phyloP scores from a whole-genome alignment of 1,284 basidiomycete species.

The Xerocomus amazonicus region DNA sequence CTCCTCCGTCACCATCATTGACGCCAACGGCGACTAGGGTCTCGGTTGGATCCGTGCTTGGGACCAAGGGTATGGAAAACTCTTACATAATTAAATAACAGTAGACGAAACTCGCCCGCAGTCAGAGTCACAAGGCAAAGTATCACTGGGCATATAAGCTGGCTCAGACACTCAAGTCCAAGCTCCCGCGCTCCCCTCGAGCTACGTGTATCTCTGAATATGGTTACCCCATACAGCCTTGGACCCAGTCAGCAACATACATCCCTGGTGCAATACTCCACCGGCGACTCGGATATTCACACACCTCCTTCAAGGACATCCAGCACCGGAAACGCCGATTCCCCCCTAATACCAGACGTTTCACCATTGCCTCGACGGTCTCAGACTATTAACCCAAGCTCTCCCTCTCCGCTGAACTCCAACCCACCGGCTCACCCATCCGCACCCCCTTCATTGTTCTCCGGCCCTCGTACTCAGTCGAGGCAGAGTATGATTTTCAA shows the following conservation, averaged over 20 bases:
- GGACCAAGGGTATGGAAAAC: not conserved
- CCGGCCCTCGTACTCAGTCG: slow-evolving; percentile 31
- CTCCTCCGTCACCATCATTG: too few species aligned
- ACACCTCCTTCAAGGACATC: slow-evolving; percentile 19
- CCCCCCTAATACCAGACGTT: slow-evolving; percentile 15
- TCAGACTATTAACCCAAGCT: slow-evolving; percentile 29
- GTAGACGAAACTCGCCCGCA: slow-evolving; percentile 6
- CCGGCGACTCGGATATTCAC: slow-evolving; percentile 12
- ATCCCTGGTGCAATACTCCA: not conserved
- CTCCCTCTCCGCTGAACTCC: slow-evolving; percentile 50
- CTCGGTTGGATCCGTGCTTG: too few species aligned
- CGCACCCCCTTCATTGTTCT: slow-evolving; percentile 14
- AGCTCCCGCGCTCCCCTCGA: not conserved
- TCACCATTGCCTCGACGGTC: slow-evolving; percentile 30
- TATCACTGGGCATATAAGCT: slow-evolving; percentile 2
- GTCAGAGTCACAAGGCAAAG: slow-evolving; percentile 2
- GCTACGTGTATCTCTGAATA: slow-evolving; percentile 6
- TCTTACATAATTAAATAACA: slow-evolving; percentile 14
- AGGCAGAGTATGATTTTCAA: slow-evolving; percentile 36
- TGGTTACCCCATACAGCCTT: slow-evolving; percentile 3
- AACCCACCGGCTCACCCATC: slow-evolving; percentile 25
- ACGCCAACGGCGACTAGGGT: too few species aligned
- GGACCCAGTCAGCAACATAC: not conserved
- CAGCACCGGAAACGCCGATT: slow-evolving; percentile 18
- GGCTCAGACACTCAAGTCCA: not conserved